phyloP scores from a whole-genome alignment of 768 basidiomycete genomes.

The Tubosaeta sp. region DNA sequence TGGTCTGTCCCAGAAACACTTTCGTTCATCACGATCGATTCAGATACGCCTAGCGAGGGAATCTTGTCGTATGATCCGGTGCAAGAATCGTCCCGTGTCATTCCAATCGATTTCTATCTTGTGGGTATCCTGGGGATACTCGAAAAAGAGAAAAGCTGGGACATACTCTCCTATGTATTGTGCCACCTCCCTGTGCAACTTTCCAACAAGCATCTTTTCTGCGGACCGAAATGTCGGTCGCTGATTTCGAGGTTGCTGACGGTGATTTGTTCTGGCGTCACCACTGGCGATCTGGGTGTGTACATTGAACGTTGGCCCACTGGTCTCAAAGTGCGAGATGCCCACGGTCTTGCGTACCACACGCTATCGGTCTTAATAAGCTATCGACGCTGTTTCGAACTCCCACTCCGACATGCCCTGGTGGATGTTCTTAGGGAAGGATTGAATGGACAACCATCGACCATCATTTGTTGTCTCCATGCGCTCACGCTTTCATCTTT shows the following conservation, averaged over 20 bases:
- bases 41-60: conserved; percentile 62
- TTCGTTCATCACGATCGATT: conserved; percentile 51
- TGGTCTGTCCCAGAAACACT: conserved; percentile 70
- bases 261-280: conserved; percentile 64
- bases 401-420: conserved; percentile 59
- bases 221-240: conserved; percentile 74
- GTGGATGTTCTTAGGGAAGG: conserved; percentile 71
- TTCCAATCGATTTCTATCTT: conserved; percentile 78
- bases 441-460: conserved; percentile 63
- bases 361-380: conserved; percentile 84
- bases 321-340: conserved; percentile 69
- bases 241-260: conserved; percentile 60
- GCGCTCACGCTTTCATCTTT: conserved; percentile 84
- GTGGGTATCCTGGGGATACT: conserved; percentile 58
- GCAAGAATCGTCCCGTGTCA: conserved; percentile 40
- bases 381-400: conserved; percentile 76
- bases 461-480: conserved; percentile 86
- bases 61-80: conserved; percentile 61
- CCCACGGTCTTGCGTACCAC: conserved; percentile 84
- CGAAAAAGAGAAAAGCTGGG: conserved; percentile 81
- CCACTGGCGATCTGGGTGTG: conserved; percentile 52
- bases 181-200: conserved; percentile 90
- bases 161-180: conserved; percentile 85
- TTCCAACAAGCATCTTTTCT: conserved; percentile 94
- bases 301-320: conserved; percentile 56